phyloP scores from a whole-genome alignment of 2,329 filamentous ascomycete genomes.

The Penicillium sp. region DNA sequence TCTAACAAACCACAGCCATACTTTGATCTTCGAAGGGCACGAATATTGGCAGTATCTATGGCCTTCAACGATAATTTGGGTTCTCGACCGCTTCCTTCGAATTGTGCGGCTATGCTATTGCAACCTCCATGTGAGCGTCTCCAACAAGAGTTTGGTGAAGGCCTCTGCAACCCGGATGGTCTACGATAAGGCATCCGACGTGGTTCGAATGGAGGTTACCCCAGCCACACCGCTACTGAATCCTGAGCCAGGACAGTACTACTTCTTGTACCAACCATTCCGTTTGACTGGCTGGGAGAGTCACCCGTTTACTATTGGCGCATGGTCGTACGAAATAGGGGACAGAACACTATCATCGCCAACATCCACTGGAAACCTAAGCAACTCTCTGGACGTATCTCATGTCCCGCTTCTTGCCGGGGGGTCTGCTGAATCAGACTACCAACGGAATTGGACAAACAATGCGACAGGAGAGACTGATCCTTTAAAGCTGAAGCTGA shows the following conservation, averaged over 20 bases:
- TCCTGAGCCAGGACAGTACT: slow-evolving; percentile 51
- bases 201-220: slow-evolving; percentile 51
- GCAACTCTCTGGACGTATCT: slow-evolving; percentile 16
- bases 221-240: slow-evolving; percentile 35
- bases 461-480: neutral
- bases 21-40: slow-evolving; percentile 48
- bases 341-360: neutral
- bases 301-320: slow-evolving; percentile 53
- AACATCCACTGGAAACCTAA: neutral
- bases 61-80: slow-evolving; percentile 53
- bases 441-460: neutral
- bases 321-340: slow-evolving; percentile 27
- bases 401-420: slow-evolving; percentile 31
- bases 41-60: slow-evolving; percentile 56
- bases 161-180: slow-evolving; percentile 42
- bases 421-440: neutral
- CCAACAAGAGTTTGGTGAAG: slow-evolving; percentile 17
- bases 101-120: slow-evolving; percentile 47
- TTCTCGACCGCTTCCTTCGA: slow-evolving; percentile 50
- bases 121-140: slow-evolving; percentile 41
- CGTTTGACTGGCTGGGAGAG: slow-evolving; percentile 51
- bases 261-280: slow-evolving; percentile 52
- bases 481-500: slow-evolving; percentile 35
- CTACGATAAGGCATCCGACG: slow-evolving; percentile 48
- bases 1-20: slow-evolving; percentile 41